phyloP scores from a whole-genome alignment of 2,329 filamentous ascomycete genomes.

The Gyromitra esculenta region DNA sequence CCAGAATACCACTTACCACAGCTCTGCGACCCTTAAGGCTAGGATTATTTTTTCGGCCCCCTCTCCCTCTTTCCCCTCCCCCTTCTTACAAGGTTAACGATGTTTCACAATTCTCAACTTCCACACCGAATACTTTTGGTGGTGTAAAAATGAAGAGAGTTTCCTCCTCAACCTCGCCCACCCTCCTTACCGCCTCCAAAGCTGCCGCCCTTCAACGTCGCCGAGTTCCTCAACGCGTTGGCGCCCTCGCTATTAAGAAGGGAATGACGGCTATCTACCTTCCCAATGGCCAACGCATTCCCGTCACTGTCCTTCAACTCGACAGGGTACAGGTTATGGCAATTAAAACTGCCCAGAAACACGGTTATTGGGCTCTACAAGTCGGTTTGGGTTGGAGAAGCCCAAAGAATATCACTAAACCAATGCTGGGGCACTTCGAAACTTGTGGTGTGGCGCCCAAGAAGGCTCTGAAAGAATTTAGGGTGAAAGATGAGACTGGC shows the following conservation, averaged over 20 bases:
- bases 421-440: slow-evolving; percentile 88
- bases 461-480: slow-evolving; percentile 84
- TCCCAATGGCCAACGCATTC: slow-evolving; percentile 75
- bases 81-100: slow-evolving; percentile 7
- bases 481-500: slow-evolving; percentile 77
- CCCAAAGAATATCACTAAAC: slow-evolving; percentile 78
- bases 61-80: not conserved
- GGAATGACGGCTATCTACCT: slow-evolving; percentile 95
- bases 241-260: slow-evolving; percentile 87
- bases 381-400: slow-evolving; percentile 80
- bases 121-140: slow-evolving; percentile 42
- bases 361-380: slow-evolving; percentile 96
- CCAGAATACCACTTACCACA: slow-evolving; percentile 30
- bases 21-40: slow-evolving; percentile 2
- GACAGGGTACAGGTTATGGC: slow-evolving; percentile 90
- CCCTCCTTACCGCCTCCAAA: slow-evolving; percentile 66
- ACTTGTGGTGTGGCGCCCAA: slow-evolving; percentile 84
- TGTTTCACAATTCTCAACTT: slow-evolving; percentile 37
- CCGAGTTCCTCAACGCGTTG: slow-evolving; percentile 75
- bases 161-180: slow-evolving; percentile 54
- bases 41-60: not conserved
- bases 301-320: slow-evolving; percentile 92
- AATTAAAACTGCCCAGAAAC: slow-evolving; percentile 79
- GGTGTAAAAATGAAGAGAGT: slow-evolving; percentile 52
- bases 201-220: slow-evolving; percentile 69